These are phyloP conservation scores for Aspergillus unguis DNA, from an alignment of 2,329 filamentous ascomycete genomes.

Conservation along the genomic window DNA sequence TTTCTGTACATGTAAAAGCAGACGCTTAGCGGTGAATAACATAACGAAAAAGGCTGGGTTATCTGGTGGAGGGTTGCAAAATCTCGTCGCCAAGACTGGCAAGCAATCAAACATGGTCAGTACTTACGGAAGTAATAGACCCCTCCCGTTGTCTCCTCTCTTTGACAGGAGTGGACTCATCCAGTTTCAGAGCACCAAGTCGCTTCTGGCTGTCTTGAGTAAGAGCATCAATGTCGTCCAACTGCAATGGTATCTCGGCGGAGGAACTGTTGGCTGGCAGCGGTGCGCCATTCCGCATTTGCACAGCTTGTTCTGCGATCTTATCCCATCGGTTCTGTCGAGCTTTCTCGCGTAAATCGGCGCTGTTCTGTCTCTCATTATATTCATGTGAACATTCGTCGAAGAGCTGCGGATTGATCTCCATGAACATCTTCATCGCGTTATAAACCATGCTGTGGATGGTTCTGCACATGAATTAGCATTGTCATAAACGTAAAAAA, in stretches of 20 bases:
- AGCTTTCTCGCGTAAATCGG: slow-evolving; percentile 75
- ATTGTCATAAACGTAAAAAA: not conserved
- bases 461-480: slow-evolving; percentile 61
- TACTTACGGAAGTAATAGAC: slow-evolving; percentile 42
- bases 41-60: slow-evolving; percentile 20
- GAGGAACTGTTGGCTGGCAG: slow-evolving; percentile 37
- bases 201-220: slow-evolving; percentile 82
- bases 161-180: slow-evolving; percentile 54
- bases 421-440: slow-evolving; percentile 99
- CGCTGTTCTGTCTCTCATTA: slow-evolving; percentile 90
- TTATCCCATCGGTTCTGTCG: slow-evolving; percentile 88
- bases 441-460: slow-evolving; percentile 99
- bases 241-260: slow-evolving; percentile 44
- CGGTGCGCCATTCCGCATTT: slow-evolving; percentile 54
- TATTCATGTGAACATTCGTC: slow-evolving; percentile 99
- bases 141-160: slow-evolving; percentile 50
- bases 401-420: slow-evolving; percentile 97
- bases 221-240: slow-evolving; percentile 73
- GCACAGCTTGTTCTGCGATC: slow-evolving; percentile 74
- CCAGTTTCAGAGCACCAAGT: slow-evolving; percentile 84
- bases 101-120: slow-evolving; percentile 24
- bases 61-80: slow-evolving; percentile 16
- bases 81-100: slow-evolving; percentile 20
- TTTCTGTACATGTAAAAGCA: slow-evolving; percentile 37
- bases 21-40: slow-evolving; percentile 41